Base-by-base conservation (phyloP, 2,329 filamentous ascomycete species). In the Neodidymelliopsis sp. region DNA sequence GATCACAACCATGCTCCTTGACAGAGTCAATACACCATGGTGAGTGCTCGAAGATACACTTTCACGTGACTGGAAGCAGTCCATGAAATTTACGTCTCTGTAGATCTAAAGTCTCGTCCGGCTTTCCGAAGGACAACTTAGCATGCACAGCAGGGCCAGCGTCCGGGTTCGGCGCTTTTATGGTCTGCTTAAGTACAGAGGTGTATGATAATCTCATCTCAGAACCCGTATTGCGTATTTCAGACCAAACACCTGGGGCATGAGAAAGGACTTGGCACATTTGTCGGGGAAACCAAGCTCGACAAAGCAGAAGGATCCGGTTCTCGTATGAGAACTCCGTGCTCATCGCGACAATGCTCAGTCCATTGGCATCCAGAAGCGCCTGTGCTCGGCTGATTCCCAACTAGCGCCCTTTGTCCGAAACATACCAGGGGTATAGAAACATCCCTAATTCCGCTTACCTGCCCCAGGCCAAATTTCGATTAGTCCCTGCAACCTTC, bases 191-290 rank as follows among this genome's bases (percentile, higher is more conserved):
- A n/a, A 52, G 60, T 31, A 47, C 69, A 9, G 63, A 57, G 15
- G 56, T 58, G 31, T 65, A 62, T 29, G 61, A 65, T 40, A 54
- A 49, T 35, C 54, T 62, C 49, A 54, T 67, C 12, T 61, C 59
- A 16, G 66, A 67, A 3, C 51, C 70, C 11, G 67, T 71, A 3
- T 56, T 71, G 15, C 67, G 64, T 2, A 27, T 53, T 2, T 63
- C 63, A 6, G 23, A 47, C 23, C 48, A 35, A 8, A 22, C 38
- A 23, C 24, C 30, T 18, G 43, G 33, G 1, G 36, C 48, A 8
- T 67, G 54, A 50, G 62, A 67, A 51, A 55, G 69, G 36, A n/a
- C 39, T 71, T 18, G 69, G 67, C 12, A 65, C 63, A 4, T 70
- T 71, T 50, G 54, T 66, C 37, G 62, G 59, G 9, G 66, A 60